Conservation (phyloP, 257 asterid species). For the Capsicum baccatum region DNA sequence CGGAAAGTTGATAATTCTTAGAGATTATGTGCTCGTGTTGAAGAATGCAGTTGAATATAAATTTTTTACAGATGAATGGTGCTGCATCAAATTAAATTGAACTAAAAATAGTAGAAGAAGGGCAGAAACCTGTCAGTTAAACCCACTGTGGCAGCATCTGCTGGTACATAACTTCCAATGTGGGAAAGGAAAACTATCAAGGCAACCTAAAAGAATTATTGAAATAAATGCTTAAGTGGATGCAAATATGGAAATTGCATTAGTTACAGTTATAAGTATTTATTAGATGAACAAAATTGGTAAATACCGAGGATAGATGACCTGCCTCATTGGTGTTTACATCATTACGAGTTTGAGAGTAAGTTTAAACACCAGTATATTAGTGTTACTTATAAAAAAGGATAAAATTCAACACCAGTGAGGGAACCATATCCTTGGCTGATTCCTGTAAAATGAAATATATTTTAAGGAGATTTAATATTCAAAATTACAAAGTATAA, state of each 20-base stretch:
- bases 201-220: conserved; percentile 71
- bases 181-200: conserved; percentile 96
- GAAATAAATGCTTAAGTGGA: not conserved
- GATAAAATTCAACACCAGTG: not conserved
- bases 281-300: not conserved
- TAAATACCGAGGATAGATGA: not conserved
- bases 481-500: not conserved
- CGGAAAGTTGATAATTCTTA: not conserved
- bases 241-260: not conserved
- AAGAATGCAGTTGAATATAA: conserved; percentile 12
- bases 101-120: conserved; percentile 27
- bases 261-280: not conserved
- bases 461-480: not conserved
- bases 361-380: not conserved
- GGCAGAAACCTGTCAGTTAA: conserved; percentile 80
- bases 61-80: not conserved
- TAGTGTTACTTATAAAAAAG: not conserved
- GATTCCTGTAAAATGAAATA: not conserved
- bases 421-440: conserved; percentile 12
- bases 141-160: conserved; percentile 96
- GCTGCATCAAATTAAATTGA: conserved; percentile 19
- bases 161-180: conserved; percentile 96
- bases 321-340: not conserved
- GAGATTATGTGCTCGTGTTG: not conserved
- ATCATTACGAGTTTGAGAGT: not conserved